phyloP scores from a whole-genome alignment of 352 stramenopile genomes.

The Phytophthora pseudosyringae region DNA sequence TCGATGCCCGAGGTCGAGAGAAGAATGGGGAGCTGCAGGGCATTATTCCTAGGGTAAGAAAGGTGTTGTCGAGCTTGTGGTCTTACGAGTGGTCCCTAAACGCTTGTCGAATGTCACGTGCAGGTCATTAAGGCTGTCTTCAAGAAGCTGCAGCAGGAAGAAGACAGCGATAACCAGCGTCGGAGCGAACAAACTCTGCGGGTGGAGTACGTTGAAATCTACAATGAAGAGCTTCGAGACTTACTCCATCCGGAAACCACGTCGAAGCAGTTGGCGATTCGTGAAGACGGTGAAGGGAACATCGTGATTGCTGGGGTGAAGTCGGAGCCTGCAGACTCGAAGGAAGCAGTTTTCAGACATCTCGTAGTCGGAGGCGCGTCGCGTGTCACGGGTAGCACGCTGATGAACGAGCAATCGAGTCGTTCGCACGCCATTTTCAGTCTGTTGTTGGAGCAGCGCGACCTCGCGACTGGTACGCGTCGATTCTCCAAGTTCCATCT shows the following conservation, averaged over 20 bases:
- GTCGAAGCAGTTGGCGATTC: conserved; percentile 82
- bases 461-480: conserved; percentile 47
- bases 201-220: conserved; percentile 98
- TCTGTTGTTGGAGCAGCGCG: conserved; percentile 81
- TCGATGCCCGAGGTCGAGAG: conserved; percentile 56
- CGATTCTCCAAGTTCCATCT: conserved; percentile 93
- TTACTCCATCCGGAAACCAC: conserved; percentile 89
- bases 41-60: conserved; percentile 86
- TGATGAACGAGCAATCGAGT: conserved; percentile 93
- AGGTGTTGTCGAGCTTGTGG: not conserved
- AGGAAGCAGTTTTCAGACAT: conserved; percentile 86
- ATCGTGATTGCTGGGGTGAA: conserved; percentile 87
- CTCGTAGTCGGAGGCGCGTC: conserved; percentile 80
- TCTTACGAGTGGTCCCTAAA: conserved; percentile 1
- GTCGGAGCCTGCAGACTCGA: conserved; percentile 73
- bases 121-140: conserved; percentile 81
- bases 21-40: conserved; percentile 68
- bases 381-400: conserved; percentile 83
- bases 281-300: conserved; percentile 79
- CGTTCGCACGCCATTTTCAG: conserved; percentile 93
- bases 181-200: conserved; percentile 85
- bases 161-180: conserved; percentile 39
- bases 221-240: conserved; percentile 98
- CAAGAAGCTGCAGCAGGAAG: conserved; percentile 54
- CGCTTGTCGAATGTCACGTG: not conserved